Evolutionary conservation across 495 filamentous ascomycete genomes (phyloP).

Genomic region (Copromyces sp.): DNA sequence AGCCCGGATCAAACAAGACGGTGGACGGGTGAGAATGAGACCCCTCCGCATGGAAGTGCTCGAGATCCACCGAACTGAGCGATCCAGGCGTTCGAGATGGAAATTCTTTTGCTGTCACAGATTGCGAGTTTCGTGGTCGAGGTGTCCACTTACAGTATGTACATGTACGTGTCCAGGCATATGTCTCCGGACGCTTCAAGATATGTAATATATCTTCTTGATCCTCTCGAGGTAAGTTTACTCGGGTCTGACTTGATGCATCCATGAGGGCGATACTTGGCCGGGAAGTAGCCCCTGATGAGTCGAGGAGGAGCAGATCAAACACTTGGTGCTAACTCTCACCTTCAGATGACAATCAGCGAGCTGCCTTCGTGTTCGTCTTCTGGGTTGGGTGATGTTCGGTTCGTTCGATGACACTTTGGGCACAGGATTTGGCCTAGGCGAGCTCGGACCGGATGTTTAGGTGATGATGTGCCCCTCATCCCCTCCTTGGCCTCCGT

Average conservation of each 20-base stretch:
- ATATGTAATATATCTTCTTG: not conserved
- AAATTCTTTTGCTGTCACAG: not conserved
- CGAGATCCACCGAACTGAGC: not conserved
- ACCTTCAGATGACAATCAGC: not conserved
- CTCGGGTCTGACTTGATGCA: not conserved
- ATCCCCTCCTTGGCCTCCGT: constrained; percentile 9
- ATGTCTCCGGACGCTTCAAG: not conserved
- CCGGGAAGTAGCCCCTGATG: not conserved
- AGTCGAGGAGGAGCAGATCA: not conserved
- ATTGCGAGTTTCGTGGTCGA: not conserved
- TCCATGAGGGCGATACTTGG: not conserved
- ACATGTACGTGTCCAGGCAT: not conserved
- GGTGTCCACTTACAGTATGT: not conserved
- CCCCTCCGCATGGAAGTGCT: not conserved
- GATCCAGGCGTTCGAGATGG: not conserved
- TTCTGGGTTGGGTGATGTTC: not conserved
- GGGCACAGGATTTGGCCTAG: not conserved
- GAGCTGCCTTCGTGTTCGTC: not conserved
- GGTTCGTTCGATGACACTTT: not conserved
- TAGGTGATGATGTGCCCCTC: constrained; percentile 5
- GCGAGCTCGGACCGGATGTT: not conserved
- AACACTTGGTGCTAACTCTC: not conserved
- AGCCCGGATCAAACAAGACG: not conserved
- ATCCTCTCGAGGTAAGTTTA: not conserved
- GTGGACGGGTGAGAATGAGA: not conserved